Base-by-base conservation (phyloP, 2,329 filamentous ascomycete genomes). In the Verticillium isaacii region DNA sequence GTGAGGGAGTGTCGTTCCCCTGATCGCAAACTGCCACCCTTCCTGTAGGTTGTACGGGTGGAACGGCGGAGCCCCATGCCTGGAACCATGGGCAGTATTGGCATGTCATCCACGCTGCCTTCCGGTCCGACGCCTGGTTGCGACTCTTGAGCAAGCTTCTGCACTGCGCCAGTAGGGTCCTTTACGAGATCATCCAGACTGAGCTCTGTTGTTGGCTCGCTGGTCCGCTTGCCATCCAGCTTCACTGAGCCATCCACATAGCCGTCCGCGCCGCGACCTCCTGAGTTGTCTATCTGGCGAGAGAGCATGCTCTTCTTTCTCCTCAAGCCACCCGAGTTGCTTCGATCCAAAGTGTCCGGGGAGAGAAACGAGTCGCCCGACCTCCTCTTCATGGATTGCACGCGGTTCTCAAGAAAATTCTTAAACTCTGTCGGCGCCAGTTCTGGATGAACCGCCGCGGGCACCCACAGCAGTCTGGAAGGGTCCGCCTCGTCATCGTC, bases 241-340 rank as follows among this genome's bases (percentile, higher is more conserved):
- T 87, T 83, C 63, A 96, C 93, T 17, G 92, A 90, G 23, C 92
- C 93, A 77, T 97, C 93, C 64, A 89, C 82, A 72, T 95, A 96
- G 45, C 86, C 88, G 41, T 86, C 82, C 19, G 77, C 81, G 29
- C 78, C 81, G 63, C 77, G 77, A 0, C 83, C 83, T 9, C 83
- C 82, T 5, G 87, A 86, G 66, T 86, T 90, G 68, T 97, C 91
- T 63, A 99, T 91, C 73, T 98, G 93, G 62, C 90, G 86, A 6
- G 94, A 98, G 5, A 99, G 82, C 91, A 96, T 97, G 0, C 94
- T 98, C 76, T 95, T 97, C 76, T 96, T 97, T 69, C 95, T 86
- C 68, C 88, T 84, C 65, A 98, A 73, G 45, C 90, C 84, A 17
- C 85, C 85, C 73, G 76, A 85, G 75, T 75, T 82, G 74, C 64